These are phyloP conservation scores for Pinus taeda DNA, from an alignment of 75 land plant species.

Conservation along the genomic window DNA sequence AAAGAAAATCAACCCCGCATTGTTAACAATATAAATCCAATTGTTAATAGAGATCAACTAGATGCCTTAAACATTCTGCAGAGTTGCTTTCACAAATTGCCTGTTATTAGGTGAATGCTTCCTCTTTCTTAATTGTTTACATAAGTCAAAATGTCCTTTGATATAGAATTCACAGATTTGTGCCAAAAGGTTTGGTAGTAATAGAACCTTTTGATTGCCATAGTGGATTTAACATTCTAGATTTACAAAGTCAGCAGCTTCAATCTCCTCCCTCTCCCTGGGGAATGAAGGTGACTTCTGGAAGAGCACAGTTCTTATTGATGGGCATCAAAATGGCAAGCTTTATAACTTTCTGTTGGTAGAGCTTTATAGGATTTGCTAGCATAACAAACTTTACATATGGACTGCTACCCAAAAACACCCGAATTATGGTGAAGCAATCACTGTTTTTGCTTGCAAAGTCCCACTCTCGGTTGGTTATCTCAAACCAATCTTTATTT, in stretches of 20 bases:
- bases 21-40: too few species aligned
- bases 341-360: conserved; percentile 49
- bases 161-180: too few species aligned
- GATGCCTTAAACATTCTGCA: too few species aligned
- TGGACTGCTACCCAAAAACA: conserved; percentile 28
- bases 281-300: conserved; percentile 1
- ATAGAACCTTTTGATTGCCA: too few species aligned
- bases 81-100: too few species aligned
- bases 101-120: too few species aligned
- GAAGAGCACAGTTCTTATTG: not conserved
- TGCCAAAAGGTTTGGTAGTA: too few species aligned
- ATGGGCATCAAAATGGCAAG: conserved; percentile 65
- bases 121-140: too few species aligned
- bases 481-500: conserved; percentile 82
- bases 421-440: conserved; percentile 62
- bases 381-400: conserved; percentile 43
- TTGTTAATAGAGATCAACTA: too few species aligned
- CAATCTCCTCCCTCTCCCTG: not conserved
- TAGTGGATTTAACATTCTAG: too few species aligned
- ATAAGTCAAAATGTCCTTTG: too few species aligned
- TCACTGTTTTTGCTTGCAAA: conserved; percentile 72
- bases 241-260: not conserved
- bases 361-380: conserved; percentile 63
- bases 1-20: too few species aligned
- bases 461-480: conserved; percentile 78